Base-by-base conservation (phyloP, 371 early-diverging fungal genomes). In the Nosema muscidifuracis region DNA sequence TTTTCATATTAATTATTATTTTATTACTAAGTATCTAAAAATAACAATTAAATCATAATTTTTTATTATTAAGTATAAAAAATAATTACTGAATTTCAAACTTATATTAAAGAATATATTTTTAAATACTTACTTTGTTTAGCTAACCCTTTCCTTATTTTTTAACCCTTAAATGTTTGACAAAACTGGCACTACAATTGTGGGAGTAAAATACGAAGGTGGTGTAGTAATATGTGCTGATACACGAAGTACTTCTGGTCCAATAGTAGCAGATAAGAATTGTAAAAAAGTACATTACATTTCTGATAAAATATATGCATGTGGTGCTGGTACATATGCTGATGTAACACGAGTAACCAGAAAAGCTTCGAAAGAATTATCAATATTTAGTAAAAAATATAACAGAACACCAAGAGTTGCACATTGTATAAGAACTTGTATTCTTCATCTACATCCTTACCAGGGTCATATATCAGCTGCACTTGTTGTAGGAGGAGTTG, bases 321-420 rank as follows among this genome's bases (percentile, higher is more conserved):
- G 95, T 83, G 97, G 99, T 76, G 99, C 97, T 26, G 97, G 99
- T 79, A 97, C 97, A 20, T 97, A 97, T 36, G 99, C 97, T 12
- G 99, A 98, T 85, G 95, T 95, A 26, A 91, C 92, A 78, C 89
- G 90, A 77, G 92, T 95, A 0, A 95, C 95, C 28, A 87, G 86
- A 64, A 86, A 93, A 84, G 93, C 94, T 74, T 87, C 89, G 70
- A 90, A 90, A 74, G 89, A 93, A 82, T 86, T 97, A 67, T 92
- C 91, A 80, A 86, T 95, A 73, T 96, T 95, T 81, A 80, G 88
- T 43, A 86, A 94, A 51, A 85, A 88, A 55, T 94, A 93, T 31
- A 91, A 92, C 55, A 87, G 93, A 76, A 83, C 89, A 75, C 86
- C 94, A 47, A 85, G 92, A 47, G 91, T 96, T 40, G 87, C 86